Base-by-base conservation (phyloP, 257 asterid species). In the Salvia miltiorrhiza region DNA sequence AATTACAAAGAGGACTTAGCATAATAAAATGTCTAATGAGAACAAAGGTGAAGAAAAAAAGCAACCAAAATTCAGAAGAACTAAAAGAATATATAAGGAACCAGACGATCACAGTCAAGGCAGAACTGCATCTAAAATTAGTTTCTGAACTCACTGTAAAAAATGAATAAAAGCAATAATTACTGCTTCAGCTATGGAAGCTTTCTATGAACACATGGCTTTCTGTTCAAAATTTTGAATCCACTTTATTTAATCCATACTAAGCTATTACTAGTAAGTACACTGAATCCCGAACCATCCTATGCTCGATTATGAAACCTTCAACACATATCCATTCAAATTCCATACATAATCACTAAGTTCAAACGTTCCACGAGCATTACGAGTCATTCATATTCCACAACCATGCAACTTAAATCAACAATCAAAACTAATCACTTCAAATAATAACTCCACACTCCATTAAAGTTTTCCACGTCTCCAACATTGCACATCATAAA, bases 31-130 rank as follows among this genome's bases (percentile, higher is more conserved):
- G 14, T 0, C 28, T 4, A 32, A 52, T 50, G 8, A 24, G 16
- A 54, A 26, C 52, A 60, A 55, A 63, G 66, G 68, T 59, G 45
- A 47, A 63, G 44, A 39, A 52, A 14, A 10, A 11, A 54, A 55
- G 13, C 26, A 23, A 53, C 26, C 9, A 55, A 54, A 63, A 44
- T n/a, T 44, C 45, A 68, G 41, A 26, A 57, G 49, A 61, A 20
- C 11, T 49, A 52, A 60, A n/a, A 11, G 43, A 67, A 74, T 19
- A 74, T 19, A 23, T 14, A 35, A 44, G 16, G 35, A 28, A 56
- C 67, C 72, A 53, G n/a, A 32, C 32, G 66, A 9, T 45, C 47
- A 49, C 60, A 61, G 44, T 19, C n/a, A 20, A 45, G 8, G 32
- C 17, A 62, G 17, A 55, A 24, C 9, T 50, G 65, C 33, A 57